A percentile compares a stretch with the other conserved stretches of the same genome.
Evolutionary conservation across 176 grass and related monocot species (phyloP).

Genomic region (Puccinellia tenuiflora): DNA sequence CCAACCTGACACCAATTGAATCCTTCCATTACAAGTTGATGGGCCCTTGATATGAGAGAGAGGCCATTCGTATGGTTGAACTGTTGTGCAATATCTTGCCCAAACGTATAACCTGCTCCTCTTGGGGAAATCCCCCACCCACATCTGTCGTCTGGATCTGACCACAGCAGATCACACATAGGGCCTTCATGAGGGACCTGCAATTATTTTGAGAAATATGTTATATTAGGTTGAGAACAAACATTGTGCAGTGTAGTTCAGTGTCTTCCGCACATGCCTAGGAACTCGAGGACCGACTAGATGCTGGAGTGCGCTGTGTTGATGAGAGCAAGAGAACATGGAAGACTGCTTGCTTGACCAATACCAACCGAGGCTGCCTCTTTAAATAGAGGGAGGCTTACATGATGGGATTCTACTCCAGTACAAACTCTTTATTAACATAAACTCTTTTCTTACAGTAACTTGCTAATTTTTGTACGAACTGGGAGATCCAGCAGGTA

Average conservation of each 20-base stretch:
- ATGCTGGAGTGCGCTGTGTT: too few species aligned
- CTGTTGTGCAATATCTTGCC: slow-evolving; percentile 90
- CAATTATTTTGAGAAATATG: neutral
- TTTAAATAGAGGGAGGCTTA: too few species aligned
- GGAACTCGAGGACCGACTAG: too few species aligned
- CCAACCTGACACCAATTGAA: slow-evolving; percentile 96
- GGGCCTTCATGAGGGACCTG: slow-evolving; percentile 99
- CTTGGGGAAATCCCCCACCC: slow-evolving; percentile 98
- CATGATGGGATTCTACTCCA: too few species aligned
- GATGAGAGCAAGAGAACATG: too few species aligned
- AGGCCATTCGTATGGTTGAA: slow-evolving; percentile 98
- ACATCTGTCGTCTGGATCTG: slow-evolving; percentile 93
- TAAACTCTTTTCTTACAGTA: neutral
- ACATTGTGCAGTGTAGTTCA: neutral
- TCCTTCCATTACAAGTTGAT: slow-evolving; percentile 99
- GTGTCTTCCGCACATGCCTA: neutral
- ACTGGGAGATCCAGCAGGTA: neutral
- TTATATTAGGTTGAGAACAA: neutral
- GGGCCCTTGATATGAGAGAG: slow-evolving; percentile 81
- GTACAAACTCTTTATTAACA: neutral
- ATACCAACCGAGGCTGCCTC: too few species aligned
- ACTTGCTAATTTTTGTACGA: neutral
- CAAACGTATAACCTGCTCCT: slow-evolving; percentile 96
- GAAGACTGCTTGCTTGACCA: too few species aligned
- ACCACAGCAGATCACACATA: slow-evolving; percentile 98